Base-by-base conservation (phyloP, 495 filamentous ascomycete genomes). In the Melanomma pulvis-pyrius region DNA sequence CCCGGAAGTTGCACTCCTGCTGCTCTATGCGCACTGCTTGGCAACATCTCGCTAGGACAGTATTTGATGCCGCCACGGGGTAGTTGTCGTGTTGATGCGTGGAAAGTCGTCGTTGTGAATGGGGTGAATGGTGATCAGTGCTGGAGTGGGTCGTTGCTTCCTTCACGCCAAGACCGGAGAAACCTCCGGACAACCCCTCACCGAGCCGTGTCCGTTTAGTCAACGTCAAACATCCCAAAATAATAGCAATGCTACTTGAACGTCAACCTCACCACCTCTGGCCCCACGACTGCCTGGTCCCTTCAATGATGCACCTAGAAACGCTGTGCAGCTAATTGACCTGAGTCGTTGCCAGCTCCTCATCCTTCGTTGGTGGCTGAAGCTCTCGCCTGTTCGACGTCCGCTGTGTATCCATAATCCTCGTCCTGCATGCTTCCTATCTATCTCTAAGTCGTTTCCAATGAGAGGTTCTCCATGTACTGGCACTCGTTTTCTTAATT, bases 331-430 rank as follows among this genome's bases (percentile, higher is more conserved):
- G n/a, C n/a, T 44, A 44, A 44, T 12, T 15, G 3, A 3, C 5
- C 39, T 44, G 8, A 44, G 39, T 17, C 39, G n/a, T 15, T 17
- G 13, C 2, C 8, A 6, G n/a, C 39, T 3, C 4, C 39, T 44
- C n/a, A 6, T 44, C 8, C 39, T 15, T 15, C 17, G 39, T 15
- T 44, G 39, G 13, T 44, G 4, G 39, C 39, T 44, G 39, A 44
- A 2, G 13, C 4, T 44, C 17, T 17, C 39, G n/a, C n/a, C 8
- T 15, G 39, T 44, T 44, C n/a, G 39, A 17, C 13, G 39, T 17
- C 39, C 39, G 13, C 39, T 44, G 39, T 44, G 39, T 44, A 51
- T 26, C 48, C 7, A 51, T 51, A 51, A 51, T 51, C 48, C 48
- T 29, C 26, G 1, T 17, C 24, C 48, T 26, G 11, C 48, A 51